phyloP scores from a whole-genome alignment of 106 monocot genomes.

The Cymbidium sinense region DNA sequence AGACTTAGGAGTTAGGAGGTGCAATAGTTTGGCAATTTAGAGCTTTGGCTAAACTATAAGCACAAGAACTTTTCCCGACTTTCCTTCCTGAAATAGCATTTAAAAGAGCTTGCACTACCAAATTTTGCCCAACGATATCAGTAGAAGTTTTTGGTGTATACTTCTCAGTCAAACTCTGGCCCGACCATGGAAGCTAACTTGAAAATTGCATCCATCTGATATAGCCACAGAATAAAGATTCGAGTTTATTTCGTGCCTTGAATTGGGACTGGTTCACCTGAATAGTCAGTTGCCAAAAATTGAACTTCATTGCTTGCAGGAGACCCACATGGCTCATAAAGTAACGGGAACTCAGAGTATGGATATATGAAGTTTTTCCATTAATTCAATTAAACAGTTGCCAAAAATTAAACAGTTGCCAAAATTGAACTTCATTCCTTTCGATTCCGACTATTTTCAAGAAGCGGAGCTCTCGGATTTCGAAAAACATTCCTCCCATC shows the following conservation, averaged over 20 bases:
- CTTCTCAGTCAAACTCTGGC: slow-evolving; percentile 47
- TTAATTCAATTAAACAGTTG: no score
- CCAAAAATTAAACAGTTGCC: no score
- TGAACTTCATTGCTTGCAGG: slow-evolving; percentile 8
- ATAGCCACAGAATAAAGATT: slow-evolving; percentile 21
- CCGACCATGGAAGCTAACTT: not conserved
- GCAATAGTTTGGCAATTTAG: slow-evolving; percentile 52
- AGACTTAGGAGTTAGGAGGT: slow-evolving; percentile 43
- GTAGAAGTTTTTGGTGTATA: slow-evolving; percentile 58
- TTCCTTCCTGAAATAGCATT: slow-evolving; percentile 53
- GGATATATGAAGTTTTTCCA: no score
- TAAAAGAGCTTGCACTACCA: slow-evolving; percentile 56
- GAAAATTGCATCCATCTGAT: slow-evolving; percentile 18
- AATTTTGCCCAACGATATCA: slow-evolving; percentile 66
- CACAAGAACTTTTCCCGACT: slow-evolving; percentile 67
- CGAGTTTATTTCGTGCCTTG: slow-evolving; percentile 24
- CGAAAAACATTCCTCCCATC: no score
- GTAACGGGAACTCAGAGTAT: slow-evolving; percentile 50
- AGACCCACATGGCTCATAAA: slow-evolving; percentile 34
- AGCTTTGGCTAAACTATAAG: slow-evolving; percentile 58
- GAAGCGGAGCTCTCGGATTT: no score
- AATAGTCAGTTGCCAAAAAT: no score
- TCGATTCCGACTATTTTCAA: no score
- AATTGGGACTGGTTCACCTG: slow-evolving; percentile 7
- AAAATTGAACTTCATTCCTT: no score